Percentiles rank a stretch among this genome's conserved stretches.
These are phyloP conservation scores for Arthrobotrys conoides DNA, from an alignment of 2,329 filamentous ascomycete species.

Conservation along the genomic window DNA sequence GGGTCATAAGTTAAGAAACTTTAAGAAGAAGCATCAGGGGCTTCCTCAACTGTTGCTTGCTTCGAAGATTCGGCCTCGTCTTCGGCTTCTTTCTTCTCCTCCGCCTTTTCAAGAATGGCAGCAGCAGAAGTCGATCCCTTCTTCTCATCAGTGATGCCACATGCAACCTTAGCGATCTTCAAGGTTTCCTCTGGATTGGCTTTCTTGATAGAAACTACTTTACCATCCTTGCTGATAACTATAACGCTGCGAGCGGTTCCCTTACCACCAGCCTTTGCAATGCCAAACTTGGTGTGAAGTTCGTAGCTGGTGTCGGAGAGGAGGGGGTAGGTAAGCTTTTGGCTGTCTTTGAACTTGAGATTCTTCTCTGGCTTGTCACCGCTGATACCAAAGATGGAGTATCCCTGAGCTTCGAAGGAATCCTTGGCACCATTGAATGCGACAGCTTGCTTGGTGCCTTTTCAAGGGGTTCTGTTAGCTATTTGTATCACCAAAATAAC, in stretches of 20 bases:
- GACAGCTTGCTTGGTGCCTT: slow-evolving; percentile 95
- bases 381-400: slow-evolving; percentile 90
- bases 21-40: slow-evolving; percentile 54
- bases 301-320: slow-evolving; percentile 83
- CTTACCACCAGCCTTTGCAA: slow-evolving; percentile 79
- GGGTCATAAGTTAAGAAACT: not conserved
- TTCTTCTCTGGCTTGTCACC: slow-evolving; percentile 91
- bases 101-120: not conserved
- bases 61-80: slow-evolving; percentile 41
- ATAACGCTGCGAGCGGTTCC: slow-evolving; percentile 90
- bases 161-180: slow-evolving; percentile 62
- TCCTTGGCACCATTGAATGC: slow-evolving; percentile 89
- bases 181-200: slow-evolving; percentile 61
- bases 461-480: not conserved
- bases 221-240: slow-evolving; percentile 79
- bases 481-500: slow-evolving; percentile 26
- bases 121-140: slow-evolving; percentile 32
- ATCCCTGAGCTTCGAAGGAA: slow-evolving; percentile 81
- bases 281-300: slow-evolving; percentile 87
- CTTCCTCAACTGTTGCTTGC: slow-evolving; percentile 57
- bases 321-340: slow-evolving; percentile 88
- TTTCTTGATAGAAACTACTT: slow-evolving; percentile 62
- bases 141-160: slow-evolving; percentile 57
- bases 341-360: slow-evolving; percentile 90
- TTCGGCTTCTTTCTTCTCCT: slow-evolving; percentile 33